These are phyloP conservation scores for Taphrina pruni DNA, from an alignment of 1,139 yeast genomes.

Conservation along the genomic window DNA sequence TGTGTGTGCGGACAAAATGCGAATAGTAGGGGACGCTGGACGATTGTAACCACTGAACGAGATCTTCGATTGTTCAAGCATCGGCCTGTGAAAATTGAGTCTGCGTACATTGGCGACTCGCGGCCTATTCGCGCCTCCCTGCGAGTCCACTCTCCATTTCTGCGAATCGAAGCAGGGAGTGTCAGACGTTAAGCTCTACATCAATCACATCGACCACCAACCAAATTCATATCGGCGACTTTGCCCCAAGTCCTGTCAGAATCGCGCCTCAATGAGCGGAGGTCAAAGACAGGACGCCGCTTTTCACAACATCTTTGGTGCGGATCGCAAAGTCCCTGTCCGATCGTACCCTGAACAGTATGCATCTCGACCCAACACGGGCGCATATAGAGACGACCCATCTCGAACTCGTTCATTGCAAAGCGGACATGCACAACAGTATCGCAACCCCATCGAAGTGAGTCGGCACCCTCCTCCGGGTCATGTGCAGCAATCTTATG, in stretches of 20 bases:
- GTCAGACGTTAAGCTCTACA: not conserved
- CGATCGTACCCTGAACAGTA: slow-evolving; percentile 22
- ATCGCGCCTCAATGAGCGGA: slow-evolving; percentile 25
- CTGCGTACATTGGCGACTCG: not conserved
- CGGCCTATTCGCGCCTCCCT: not conserved
- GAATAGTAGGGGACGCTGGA: slow-evolving; percentile 5
- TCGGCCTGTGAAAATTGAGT: no score
- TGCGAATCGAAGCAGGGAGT: not conserved
- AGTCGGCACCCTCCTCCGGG: slow-evolving; percentile 21
- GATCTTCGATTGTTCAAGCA: not conserved
- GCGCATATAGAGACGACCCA: slow-evolving; percentile 30
- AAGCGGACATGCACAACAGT: slow-evolving; percentile 3
- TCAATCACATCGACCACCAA: no score
- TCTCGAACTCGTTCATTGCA: slow-evolving; percentile 32
- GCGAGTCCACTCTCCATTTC: not conserved
- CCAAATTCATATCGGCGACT: no score
- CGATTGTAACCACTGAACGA: not conserved
- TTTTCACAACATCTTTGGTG: slow-evolving; percentile 22
- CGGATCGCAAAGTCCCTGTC: slow-evolving; percentile 23
- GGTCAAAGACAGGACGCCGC: slow-evolving; percentile 37
- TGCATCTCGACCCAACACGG: slow-evolving; percentile 16
- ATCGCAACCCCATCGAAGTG: not conserved
- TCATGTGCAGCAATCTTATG: slow-evolving; percentile 4
- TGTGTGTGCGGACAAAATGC: slow-evolving; percentile 7
- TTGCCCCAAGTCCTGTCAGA: slow-evolving; percentile 13